Evolutionary conservation across 441 rosid species (phyloP).

Genomic region (Codiaeum variegatum): DNA sequence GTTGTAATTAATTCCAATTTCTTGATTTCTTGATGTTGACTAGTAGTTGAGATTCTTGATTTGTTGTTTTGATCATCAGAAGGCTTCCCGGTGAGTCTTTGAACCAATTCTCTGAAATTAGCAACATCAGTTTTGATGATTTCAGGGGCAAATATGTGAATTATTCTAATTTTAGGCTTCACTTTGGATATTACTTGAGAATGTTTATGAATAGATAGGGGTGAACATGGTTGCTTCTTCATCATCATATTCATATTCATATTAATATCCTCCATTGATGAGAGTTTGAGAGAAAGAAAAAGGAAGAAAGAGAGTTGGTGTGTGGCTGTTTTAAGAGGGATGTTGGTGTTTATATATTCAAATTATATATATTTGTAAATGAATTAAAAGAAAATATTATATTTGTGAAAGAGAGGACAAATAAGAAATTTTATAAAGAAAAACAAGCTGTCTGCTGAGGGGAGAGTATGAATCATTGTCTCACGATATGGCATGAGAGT

Average conservation of each 20-base stretch:
- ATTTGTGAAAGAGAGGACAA: conserved; percentile 4
- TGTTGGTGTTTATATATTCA: conserved; percentile 13
- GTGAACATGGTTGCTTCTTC: conserved; percentile 28
- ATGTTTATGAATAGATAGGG: conserved; percentile 40
- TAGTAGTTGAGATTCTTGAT: too few relatives aligned
- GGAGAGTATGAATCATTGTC: conserved; percentile 19
- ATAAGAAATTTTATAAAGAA: conserved; percentile 13
- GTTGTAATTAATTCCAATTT: conserved; percentile 20
- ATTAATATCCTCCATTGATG: conserved; percentile 30
- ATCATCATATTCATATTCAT: conserved; percentile 17
- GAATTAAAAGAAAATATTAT: background rate
- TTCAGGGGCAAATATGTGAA: conserved; percentile 92
- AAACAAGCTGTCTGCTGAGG: conserved; percentile 33
- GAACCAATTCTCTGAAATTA: conserved; percentile 83
- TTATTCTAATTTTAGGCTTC: conserved; percentile 83
- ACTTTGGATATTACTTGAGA: conserved; percentile 56
- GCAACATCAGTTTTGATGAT: conserved; percentile 90
- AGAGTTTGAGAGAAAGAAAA: conserved; percentile 16
- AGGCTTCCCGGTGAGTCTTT: conserved; percentile 81
- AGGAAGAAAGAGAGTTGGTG: conserved; percentile 32
- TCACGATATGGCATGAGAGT: conserved; percentile 19
- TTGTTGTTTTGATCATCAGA: conserved; percentile 25
- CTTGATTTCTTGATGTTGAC: conserved; percentile 14
- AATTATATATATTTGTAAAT: conserved; percentile 14
- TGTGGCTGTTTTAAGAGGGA: conserved; percentile 23